Evolutionary conservation across 176 grass and related monocot genomes (phyloP).

Genomic region (Raddia distichophylla): DNA sequence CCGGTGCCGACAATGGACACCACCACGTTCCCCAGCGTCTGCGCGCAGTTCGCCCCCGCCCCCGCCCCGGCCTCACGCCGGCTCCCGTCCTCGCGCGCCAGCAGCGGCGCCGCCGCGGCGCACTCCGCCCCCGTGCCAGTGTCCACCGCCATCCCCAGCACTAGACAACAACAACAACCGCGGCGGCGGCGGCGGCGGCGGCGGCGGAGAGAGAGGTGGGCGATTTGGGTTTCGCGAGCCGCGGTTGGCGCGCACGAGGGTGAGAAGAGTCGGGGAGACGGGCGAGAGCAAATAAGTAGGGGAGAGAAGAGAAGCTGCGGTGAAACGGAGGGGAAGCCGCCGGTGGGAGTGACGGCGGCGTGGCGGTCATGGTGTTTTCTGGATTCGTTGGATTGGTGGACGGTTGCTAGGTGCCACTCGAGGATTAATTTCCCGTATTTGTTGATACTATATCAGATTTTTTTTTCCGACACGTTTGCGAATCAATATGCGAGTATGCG

Average conservation of each 20-base stretch:
- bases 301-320: neutral
- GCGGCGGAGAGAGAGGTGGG: neutral
- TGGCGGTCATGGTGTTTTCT: too few relatives aligned
- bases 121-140: neutral
- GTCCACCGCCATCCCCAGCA: slow-evolving; percentile 22
- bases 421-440: too few relatives aligned
- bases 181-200: neutral
- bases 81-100: slow-evolving; percentile 22
- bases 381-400: too few relatives aligned
- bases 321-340: neutral
- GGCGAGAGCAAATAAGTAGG: too few relatives aligned
- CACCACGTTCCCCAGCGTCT: slow-evolving; percentile 86
- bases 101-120: slow-evolving; percentile 23
- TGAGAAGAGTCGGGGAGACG: neutral
- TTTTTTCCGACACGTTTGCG: too few relatives aligned
- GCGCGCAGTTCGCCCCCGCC: slow-evolving; percentile 49
- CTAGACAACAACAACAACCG: neutral
- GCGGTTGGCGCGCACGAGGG: neutral
- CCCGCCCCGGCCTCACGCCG: neutral
- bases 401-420: too few relatives aligned
- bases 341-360: too few relatives aligned
- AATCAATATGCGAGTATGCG: too few relatives aligned
- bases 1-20: slow-evolving; percentile 92
- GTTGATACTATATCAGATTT: too few relatives aligned
- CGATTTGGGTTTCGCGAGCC: neutral